Evolutionary conservation across 345 rosid genomes (phyloP).

Genomic region (Anacardium occidentale): DNA sequence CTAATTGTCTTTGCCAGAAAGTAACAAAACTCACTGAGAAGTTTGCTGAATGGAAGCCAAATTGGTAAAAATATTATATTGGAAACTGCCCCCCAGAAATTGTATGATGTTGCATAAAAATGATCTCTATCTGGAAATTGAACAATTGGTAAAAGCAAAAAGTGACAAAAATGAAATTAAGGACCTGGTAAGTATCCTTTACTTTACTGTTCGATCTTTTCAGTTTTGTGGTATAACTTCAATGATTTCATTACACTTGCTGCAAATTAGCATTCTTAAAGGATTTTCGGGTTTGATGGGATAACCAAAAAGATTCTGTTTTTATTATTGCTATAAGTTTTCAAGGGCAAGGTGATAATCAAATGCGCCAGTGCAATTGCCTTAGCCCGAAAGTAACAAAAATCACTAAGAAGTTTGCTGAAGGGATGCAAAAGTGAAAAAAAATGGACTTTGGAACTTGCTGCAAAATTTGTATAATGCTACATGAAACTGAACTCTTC

Average conservation of each 20-base stretch:
- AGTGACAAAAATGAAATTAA: neutral
- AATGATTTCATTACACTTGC: no score
- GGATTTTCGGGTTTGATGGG: no score
- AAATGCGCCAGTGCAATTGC: neutral
- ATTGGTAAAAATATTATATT: no score
- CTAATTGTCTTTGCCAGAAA: neutral
- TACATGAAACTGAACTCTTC: neutral
- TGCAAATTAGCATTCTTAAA: no score
- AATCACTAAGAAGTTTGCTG: neutral
- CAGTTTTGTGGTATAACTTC: no score
- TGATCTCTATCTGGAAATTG: neutral
- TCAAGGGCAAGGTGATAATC: neutral
- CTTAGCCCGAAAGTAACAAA: neutral
- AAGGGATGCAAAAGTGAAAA: no score
- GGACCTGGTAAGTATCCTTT: neutral
- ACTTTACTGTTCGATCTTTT: neutral
- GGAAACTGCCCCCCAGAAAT: neutral
- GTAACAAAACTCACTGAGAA: neutral
- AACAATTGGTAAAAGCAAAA: neutral
- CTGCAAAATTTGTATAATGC: neutral
- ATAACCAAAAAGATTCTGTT: no score
- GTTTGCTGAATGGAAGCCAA: no score
- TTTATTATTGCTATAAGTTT: neutral
- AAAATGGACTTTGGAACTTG: no score
- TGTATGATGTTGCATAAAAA: neutral